A percentile compares a stretch with the other conserved stretches of the same genome.
Conservation (phyloP, 2,329 filamentous ascomycete genomes). For the Penicillium olsonii region DNA sequence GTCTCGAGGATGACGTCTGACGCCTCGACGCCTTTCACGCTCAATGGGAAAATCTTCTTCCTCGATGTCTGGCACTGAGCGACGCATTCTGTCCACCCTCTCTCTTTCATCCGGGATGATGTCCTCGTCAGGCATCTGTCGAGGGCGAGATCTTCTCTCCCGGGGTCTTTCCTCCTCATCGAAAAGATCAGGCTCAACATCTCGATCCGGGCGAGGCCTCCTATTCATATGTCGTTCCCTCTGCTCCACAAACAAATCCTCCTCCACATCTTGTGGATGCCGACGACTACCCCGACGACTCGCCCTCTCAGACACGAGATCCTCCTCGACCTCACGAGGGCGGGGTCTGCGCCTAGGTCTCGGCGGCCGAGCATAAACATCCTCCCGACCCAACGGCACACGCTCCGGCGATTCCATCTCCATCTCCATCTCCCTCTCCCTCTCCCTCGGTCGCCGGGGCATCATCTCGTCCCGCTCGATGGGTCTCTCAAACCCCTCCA, state of each 20-base stretch:
- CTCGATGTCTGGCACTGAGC: conserved; percentile 8
- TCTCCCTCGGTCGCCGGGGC: conserved; percentile 29
- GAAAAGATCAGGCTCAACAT: conserved; percentile 1
- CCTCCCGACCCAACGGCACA: conserved; percentile 17
- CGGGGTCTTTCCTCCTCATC: conserved; percentile 15
- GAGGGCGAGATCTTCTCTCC: conserved; percentile 12
- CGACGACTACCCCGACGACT: conserved; percentile 2
- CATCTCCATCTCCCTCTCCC: no score
- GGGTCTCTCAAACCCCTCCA: conserved; percentile 35
- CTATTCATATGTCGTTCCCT: neutral
- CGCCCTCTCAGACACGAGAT: conserved; percentile 18
- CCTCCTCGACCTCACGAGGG: conserved; percentile 32
- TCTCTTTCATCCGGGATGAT: conserved; percentile 14
- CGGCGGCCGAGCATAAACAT: conserved; percentile 7
- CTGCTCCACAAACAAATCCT: conserved; percentile 2
- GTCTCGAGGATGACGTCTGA: conserved; percentile 5
- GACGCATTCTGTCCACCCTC: neutral
- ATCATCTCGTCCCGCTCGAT: conserved; percentile 33
- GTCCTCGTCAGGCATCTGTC: conserved; percentile 12
- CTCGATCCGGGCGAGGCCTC: neutral
- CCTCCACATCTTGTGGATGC: conserved; percentile 6
- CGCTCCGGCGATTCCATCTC: conserved; percentile 7
- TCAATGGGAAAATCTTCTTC: conserved; percentile 1
- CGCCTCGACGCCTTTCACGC: conserved; percentile 5
- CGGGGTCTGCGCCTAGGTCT: conserved; percentile 7